A percentile compares a stretch with the other conserved stretches of the same genome.
phyloP scores from a whole-genome alignment of 2,329 filamentous ascomycete species.

The Periconia macrospinosa region DNA sequence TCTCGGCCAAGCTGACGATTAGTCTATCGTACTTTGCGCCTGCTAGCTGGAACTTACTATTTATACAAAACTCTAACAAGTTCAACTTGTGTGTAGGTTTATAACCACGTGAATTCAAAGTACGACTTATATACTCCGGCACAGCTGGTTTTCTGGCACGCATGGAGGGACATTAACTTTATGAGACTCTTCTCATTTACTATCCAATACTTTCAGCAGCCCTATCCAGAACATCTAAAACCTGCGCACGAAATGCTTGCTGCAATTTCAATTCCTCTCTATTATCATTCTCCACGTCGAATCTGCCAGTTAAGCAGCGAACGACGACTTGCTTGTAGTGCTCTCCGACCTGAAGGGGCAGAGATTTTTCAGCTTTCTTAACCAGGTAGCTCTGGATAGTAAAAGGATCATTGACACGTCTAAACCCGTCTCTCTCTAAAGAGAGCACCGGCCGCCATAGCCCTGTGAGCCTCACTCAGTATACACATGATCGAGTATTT shows the following conservation, averaged over 20 bases:
- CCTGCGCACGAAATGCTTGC: slow-evolving; percentile 18
- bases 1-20: no score
- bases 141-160: no score
- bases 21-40: no score
- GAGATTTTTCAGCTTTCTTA: slow-evolving; percentile 10
- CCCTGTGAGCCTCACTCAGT: slow-evolving; percentile 8
- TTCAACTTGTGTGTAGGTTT: no score
- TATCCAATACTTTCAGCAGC: not conserved
- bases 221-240: slow-evolving; percentile 17
- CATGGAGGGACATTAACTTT: no score
- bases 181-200: no score
- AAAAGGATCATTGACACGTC: slow-evolving; percentile 3
- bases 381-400: slow-evolving; percentile 11
- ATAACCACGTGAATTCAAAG: no score
- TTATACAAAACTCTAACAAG: no score
- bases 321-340: slow-evolving; percentile 15
- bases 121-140: no score
- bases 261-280: slow-evolving; percentile 21
- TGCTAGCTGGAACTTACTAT: no score
- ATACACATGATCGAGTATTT: no score
- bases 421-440: slow-evolving; percentile 10
- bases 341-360: slow-evolving; percentile 12
- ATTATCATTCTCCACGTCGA: slow-evolving; percentile 15
- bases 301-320: slow-evolving; percentile 13
- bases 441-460: slow-evolving; percentile 14